Evolutionary conservation across 257 asterid species (phyloP).

Genomic region (Ilex aquifolium): DNA sequence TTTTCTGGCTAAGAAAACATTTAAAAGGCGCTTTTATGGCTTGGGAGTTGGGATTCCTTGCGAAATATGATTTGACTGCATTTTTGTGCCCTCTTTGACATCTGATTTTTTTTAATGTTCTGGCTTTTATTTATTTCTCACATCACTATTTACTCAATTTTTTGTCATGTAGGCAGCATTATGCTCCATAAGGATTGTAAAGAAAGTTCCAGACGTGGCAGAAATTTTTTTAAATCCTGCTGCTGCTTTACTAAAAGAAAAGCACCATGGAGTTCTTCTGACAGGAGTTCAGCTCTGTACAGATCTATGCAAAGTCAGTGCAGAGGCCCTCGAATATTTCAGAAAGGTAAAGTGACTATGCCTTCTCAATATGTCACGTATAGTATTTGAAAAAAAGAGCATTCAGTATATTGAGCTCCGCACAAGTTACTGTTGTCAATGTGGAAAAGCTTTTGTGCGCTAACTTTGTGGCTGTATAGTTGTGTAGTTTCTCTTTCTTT

Average conservation of each 20-base stretch:
- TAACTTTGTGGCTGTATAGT: not conserved
- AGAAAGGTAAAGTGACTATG: conserved; percentile 54
- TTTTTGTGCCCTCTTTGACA: conserved; percentile 1
- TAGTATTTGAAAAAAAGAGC: too few species aligned
- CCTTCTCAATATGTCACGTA: conserved; percentile 5
- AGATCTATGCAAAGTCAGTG: conserved; percentile 77
- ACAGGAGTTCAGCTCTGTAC: conserved; percentile 90
- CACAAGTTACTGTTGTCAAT: too few species aligned
- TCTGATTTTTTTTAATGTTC: not conserved
- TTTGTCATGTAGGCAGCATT: conserved; percentile 70
- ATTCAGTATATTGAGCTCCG: too few species aligned
- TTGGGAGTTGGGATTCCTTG: too few species aligned
- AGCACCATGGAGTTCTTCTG: conserved; percentile 93
- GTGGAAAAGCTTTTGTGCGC: not conserved
- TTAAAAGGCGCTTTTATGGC: too few species aligned
- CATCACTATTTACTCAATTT: conserved; percentile 8
- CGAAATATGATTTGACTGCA: too few species aligned
- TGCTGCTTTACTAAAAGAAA: conserved; percentile 80
- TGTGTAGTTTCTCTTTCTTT: not conserved
- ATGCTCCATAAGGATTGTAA: conserved; percentile 89
- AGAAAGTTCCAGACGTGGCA: conserved; percentile 96
- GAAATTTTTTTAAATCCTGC: conserved; percentile 82
- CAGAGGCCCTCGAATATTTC: conserved; percentile 84
- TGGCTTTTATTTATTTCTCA: too few species aligned
- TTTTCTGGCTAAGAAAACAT: too few species aligned